Conservation (phyloP, 1,139 yeast genomes). For the Yamadazyma mexicana region DNA sequence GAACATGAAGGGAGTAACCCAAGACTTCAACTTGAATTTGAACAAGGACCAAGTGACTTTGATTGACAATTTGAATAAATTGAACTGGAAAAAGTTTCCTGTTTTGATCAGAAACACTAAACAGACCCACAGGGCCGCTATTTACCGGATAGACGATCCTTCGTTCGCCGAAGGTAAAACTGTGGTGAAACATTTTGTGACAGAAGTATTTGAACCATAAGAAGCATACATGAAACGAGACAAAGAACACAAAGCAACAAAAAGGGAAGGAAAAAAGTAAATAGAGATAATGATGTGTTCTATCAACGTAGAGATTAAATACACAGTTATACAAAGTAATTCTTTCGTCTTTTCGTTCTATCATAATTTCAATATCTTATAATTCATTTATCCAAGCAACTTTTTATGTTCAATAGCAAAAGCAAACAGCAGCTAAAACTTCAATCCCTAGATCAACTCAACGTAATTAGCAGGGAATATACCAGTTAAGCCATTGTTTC, state of each 20-base stretch:
- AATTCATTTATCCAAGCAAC: too few species aligned
- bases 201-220: conserved; percentile 25
- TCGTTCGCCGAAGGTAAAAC: conserved; percentile 65
- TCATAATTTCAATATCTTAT: background rate
- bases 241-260: background rate
- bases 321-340: background rate
- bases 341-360: background rate
- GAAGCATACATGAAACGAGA: background rate
- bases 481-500: conserved; percentile 78
- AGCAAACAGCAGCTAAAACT: background rate
- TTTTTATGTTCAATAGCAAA: background rate
- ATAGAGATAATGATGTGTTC: too few species aligned
- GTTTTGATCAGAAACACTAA: conserved; percentile 64
- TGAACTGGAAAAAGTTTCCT: conserved; percentile 72
- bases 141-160: conserved; percentile 58
- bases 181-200: conserved; percentile 66
- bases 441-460: conserved; percentile 57
- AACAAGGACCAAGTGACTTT: conserved; percentile 49
- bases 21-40: conserved; percentile 38
- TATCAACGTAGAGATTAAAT: too few species aligned
- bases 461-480: conserved; percentile 98
- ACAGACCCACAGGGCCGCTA: conserved; percentile 79
- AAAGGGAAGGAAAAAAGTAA: too few species aligned
- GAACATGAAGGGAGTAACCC: conserved; percentile 17
- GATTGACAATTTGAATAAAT: conserved; percentile 53